phyloP scores from a whole-genome alignment of 1,284 basidiomycete genomes.

The Laetiporus sulphureus region DNA sequence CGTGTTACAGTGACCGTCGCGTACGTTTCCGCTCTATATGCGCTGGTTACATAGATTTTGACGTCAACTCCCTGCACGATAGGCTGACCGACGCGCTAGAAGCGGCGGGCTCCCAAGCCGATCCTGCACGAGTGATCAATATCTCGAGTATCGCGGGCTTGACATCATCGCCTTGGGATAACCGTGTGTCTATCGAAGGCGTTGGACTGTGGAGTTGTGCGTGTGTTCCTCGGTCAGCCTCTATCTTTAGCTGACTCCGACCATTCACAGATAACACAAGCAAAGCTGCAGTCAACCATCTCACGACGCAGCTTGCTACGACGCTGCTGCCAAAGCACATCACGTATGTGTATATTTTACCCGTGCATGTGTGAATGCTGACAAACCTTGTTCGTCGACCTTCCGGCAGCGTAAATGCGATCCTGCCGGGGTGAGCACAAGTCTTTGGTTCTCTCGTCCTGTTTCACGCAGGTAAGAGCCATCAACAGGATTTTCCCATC shows the following conservation, averaged over 20 bases:
- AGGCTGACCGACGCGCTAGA: conserved; percentile 58
- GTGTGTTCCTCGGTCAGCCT: conserved; percentile 23
- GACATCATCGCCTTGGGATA: conserved; percentile 43
- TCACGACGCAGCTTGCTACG: conserved; percentile 69
- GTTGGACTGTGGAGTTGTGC: conserved; percentile 78
- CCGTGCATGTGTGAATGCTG: neutral
- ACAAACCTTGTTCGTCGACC: conserved; percentile 2
- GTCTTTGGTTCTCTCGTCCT: neutral
- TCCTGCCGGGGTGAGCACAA: conserved; percentile 61
- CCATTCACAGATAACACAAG: conserved; percentile 60
- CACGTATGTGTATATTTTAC: conserved; percentile 41
- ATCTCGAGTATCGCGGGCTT: conserved; percentile 74
- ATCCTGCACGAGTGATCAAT: conserved; percentile 76
- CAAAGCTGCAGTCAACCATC: conserved; percentile 81
- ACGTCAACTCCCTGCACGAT: no score
- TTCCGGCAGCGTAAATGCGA: conserved; percentile 70
- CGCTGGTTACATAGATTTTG: no score
- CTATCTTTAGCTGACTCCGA: neutral
- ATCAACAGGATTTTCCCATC: conserved; percentile 67
- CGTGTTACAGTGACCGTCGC: conserved; percentile 52
- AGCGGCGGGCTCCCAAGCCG: conserved; percentile 58
- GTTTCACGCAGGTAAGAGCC: neutral
- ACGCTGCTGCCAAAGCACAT: conserved; percentile 58
- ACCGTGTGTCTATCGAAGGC: conserved; percentile 45
- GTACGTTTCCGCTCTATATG: no score